Percentiles rank a stretch among this genome's conserved stretches.
Evolutionary conservation across 2,329 filamentous ascomycete genomes (phyloP).

Genomic region (Apiospora sp.): DNA sequence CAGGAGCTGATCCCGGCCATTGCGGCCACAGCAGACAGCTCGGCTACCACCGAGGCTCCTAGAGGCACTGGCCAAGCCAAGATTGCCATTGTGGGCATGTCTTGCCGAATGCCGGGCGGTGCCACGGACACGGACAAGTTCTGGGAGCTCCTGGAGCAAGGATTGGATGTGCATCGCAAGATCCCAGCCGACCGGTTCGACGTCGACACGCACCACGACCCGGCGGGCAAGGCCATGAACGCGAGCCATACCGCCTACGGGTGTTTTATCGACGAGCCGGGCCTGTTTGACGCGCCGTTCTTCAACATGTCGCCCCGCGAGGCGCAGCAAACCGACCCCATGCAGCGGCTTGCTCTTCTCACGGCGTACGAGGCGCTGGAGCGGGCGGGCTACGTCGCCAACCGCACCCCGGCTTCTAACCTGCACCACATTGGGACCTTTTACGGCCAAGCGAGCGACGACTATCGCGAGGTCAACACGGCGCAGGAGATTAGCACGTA

Average conservation of each 20-base stretch:
- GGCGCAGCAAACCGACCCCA: conserved; percentile 69
- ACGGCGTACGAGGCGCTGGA: conserved; percentile 77
- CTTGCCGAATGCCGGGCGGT: conserved; percentile 68
- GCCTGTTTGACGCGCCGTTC: conserved; percentile 26
- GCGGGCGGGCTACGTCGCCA: conserved; percentile 71
- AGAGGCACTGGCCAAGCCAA: conserved; percentile 53
- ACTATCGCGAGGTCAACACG: conserved; percentile 79
- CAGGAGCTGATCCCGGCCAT: conserved; percentile 37
- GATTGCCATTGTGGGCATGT: conserved; percentile 72
- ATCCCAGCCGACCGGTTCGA: conserved; percentile 31
- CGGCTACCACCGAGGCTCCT: no score
- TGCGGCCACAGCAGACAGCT: not conserved
- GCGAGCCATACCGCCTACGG: conserved; percentile 30
- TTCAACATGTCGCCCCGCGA: conserved; percentile 29
- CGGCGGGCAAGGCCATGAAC: conserved; percentile 60
- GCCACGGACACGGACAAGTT: conserved; percentile 66
- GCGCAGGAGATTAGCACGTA: conserved; percentile 73
- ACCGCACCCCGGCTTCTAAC: conserved; percentile 69
- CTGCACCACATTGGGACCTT: conserved; percentile 67
- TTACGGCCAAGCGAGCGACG: conserved; percentile 78
- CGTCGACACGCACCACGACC: conserved; percentile 47
- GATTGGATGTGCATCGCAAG: conserved; percentile 65
- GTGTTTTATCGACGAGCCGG: conserved; percentile 26
- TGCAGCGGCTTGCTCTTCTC: conserved; percentile 70
- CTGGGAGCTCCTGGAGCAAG: conserved; percentile 69